Percentiles rank a stretch among this genome's conserved stretches.
These are phyloP conservation scores for Quambalaria eucalypti DNA, from an alignment of 1,284 basidiomycete species.

Conservation along the genomic window DNA sequence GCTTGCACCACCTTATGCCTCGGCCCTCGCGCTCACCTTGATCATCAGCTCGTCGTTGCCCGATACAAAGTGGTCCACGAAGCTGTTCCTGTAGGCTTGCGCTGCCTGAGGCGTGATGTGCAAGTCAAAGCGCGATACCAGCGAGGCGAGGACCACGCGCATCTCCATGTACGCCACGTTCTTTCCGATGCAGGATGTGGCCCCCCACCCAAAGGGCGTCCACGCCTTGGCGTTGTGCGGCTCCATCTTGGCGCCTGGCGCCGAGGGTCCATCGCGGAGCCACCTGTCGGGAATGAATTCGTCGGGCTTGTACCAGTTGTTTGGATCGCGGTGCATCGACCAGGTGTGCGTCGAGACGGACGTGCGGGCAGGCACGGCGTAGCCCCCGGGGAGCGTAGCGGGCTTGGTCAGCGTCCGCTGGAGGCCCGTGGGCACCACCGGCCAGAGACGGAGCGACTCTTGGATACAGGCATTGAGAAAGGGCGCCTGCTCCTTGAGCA, in stretches of 20 bases:
- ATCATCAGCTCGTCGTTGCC: too few relatives aligned
- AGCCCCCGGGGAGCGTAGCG: slow-evolving; percentile 5
- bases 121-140: background rate
- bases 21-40: too few relatives aligned
- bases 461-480: slow-evolving; percentile 22
- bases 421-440: slow-evolving; percentile 15
- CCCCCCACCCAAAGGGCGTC: slow-evolving; percentile 1
- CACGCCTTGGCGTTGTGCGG: slow-evolving; percentile 1
- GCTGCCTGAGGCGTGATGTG: background rate
- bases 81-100: background rate
- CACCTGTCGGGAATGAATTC: slow-evolving; percentile 4
- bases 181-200: slow-evolving; percentile 4
- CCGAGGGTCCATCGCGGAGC: background rate
- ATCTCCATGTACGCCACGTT: slow-evolving; percentile 6
- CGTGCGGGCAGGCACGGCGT: slow-evolving; percentile 5
- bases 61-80: slow-evolving; percentile 1
- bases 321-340: slow-evolving; percentile 1
- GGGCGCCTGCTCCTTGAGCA: slow-evolving; percentile 12
- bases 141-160: background rate
- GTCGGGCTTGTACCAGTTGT: slow-evolving; percentile 1
- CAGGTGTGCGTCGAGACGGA: slow-evolving; percentile 1
- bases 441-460: slow-evolving; percentile 16
- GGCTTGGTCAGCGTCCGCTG: slow-evolving; percentile 8
- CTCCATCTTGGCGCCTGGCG: too few relatives aligned
- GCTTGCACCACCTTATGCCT: too few relatives aligned